phyloP scores from a whole-genome alignment of 2,329 filamentous ascomycete species.

The Alternaria consortialis region DNA sequence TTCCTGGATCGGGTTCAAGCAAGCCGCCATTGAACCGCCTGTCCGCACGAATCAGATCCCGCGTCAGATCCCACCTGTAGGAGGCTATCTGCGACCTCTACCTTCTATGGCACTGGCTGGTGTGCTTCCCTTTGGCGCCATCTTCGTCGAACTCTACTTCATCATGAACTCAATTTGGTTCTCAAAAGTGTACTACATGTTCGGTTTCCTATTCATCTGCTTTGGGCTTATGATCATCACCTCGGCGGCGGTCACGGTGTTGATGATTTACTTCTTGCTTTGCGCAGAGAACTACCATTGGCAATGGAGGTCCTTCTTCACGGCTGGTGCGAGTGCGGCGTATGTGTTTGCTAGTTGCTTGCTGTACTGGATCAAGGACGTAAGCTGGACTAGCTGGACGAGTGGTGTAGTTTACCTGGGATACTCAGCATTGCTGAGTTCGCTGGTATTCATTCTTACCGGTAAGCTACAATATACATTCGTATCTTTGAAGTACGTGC shows the following conservation, averaged over 20 bases:
- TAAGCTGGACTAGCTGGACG: constrained; percentile 84
- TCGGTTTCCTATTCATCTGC: constrained; percentile 97
- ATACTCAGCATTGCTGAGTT: constrained; percentile 88
- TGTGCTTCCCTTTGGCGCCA: constrained; percentile 91
- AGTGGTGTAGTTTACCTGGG: constrained; percentile 92
- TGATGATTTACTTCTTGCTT: constrained; percentile 95
- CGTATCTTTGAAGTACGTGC: background rate
- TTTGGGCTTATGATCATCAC: constrained; percentile 98
- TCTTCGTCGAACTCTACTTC: constrained; percentile 98
- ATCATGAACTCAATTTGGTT: constrained; percentile 99
- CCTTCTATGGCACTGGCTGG: constrained; percentile 93
- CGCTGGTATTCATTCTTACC: constrained; percentile 91
- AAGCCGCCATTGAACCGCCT: constrained; percentile 73
- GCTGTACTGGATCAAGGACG: constrained; percentile 87
- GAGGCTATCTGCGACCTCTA: constrained; percentile 83
- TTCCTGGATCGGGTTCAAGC: constrained; percentile 91
- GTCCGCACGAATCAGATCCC: constrained; percentile 98
- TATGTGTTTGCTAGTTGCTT: constrained; percentile 94
- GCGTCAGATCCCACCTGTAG: constrained; percentile 87
- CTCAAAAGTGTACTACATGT: constrained; percentile 99
- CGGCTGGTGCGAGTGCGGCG: constrained; percentile 85
- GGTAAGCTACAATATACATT: constrained; percentile 66
- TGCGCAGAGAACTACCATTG: constrained; percentile 98
- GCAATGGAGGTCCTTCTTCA: constrained; percentile 96
- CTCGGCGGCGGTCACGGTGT: constrained; percentile 86